A percentile compares a stretch with the other conserved stretches of the same genome.
Evolutionary conservation across 495 filamentous ascomycete species (phyloP).

Genomic region (Rusavskia elegans): DNA sequence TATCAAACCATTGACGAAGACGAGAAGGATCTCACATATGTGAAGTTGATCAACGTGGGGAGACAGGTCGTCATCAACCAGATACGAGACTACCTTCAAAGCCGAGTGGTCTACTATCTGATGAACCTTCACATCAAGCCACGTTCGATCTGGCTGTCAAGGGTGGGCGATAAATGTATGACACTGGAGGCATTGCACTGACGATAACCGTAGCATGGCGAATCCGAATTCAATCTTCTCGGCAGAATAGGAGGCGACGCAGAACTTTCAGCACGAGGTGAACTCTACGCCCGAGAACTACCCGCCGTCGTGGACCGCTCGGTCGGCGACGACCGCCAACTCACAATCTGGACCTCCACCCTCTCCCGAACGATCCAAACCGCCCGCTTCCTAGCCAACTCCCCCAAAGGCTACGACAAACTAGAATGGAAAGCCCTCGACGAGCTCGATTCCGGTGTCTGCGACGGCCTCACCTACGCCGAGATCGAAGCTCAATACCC

Average conservation of each 20-base stretch:
- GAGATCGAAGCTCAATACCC: constrained; percentile 83
- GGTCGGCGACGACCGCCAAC: constrained; percentile 59
- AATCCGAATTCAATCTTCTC: constrained; percentile 76
- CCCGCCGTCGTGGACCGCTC: constrained; percentile 70
- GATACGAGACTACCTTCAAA: constrained; percentile 92
- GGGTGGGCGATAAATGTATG: constrained; percentile 40
- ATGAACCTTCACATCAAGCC: constrained; percentile 98
- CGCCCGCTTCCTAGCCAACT: constrained; percentile 51
- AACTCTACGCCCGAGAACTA: constrained; percentile 68
- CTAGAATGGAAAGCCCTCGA: constrained; percentile 97
- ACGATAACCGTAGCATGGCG: constrained; percentile 54
- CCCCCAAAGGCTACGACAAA: constrained; percentile 60
- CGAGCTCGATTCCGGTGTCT: constrained; percentile 91
- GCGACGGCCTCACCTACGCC: constrained; percentile 88
- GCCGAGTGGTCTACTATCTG: constrained; percentile 88
- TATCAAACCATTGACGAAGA: constrained; percentile 84
- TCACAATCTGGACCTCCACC: constrained; percentile 96
- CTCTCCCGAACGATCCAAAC: constrained; percentile 85
- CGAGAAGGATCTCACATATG: constrained; percentile 74
- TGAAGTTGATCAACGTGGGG: constrained; percentile 94
- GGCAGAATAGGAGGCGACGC: constrained; percentile 90
- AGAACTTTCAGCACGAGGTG: constrained; percentile 67
- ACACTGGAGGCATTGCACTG: not conserved
- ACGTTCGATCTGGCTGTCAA: constrained; percentile 92
- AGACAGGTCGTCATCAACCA: constrained; percentile 92